Conservation (phyloP, 108 stramenopile genomes). For the Aurantiochytrium sp. region DNA sequence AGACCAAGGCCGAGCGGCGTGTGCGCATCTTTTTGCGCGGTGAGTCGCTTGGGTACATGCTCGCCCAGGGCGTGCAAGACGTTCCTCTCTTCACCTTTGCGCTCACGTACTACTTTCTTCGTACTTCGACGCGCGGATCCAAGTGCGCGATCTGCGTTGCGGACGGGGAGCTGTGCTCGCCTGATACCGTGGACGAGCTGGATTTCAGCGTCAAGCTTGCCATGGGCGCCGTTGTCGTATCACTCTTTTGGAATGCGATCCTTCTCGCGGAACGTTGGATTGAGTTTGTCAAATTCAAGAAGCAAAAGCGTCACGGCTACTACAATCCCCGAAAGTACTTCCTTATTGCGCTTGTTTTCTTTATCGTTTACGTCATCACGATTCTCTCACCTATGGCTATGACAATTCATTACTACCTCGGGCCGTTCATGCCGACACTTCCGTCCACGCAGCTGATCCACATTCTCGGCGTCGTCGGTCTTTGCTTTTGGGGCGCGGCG, state of each 20-base stretch:
- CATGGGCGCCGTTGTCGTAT: background rate
- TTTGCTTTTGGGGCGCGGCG: background rate
- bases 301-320: background rate
- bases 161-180: background rate
- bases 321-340: background rate
- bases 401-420: background rate
- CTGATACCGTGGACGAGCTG: background rate
- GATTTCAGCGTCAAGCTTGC: background rate
- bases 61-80: background rate
- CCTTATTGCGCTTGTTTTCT: background rate
- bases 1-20: background rate
- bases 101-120: background rate
- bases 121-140: background rate
- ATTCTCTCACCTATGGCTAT: background rate
- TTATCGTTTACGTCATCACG: background rate
- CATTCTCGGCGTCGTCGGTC: background rate
- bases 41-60: background rate
- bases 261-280: background rate
- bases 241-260: background rate
- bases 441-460: background rate
- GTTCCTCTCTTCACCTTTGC: slow-evolving; percentile 1
- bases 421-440: background rate
- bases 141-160: background rate
- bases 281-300: background rate
- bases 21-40: background rate